phyloP scores from a whole-genome alignment of 805 yeast genomes.

The Vanderwaltozyma verrucispora region DNA sequence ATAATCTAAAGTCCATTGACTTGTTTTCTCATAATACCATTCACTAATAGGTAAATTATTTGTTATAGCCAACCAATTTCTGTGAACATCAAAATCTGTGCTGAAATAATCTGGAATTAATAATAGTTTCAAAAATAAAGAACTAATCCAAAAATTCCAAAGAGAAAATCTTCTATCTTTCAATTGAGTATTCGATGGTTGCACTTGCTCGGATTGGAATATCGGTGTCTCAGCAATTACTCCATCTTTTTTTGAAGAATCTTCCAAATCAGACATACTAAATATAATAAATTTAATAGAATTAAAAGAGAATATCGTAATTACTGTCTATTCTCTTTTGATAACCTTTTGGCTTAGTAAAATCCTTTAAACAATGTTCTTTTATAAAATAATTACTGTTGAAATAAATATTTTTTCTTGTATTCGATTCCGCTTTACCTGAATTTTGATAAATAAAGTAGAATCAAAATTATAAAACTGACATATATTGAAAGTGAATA shows the following conservation, averaged over 20 bases:
- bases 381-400: too few species aligned
- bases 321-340: too few species aligned
- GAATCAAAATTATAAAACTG: too few species aligned
- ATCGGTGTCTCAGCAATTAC: not conserved
- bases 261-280: too few species aligned
- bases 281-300: too few species aligned
- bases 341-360: too few species aligned
- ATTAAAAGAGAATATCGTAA: too few species aligned
- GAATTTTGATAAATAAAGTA: too few species aligned
- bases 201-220: not conserved
- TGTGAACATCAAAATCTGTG: slow-evolving; percentile 94
- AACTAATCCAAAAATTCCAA: slow-evolving; percentile 59
- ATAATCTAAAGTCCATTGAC: slow-evolving; percentile 92
- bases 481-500: too few species aligned
- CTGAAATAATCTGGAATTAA: slow-evolving; percentile 79
- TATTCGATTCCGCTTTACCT: too few species aligned
- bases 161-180: slow-evolving; percentile 34
- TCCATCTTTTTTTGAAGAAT: not conserved
- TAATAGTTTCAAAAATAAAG: slow-evolving; percentile 47
- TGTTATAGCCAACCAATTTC: slow-evolving; percentile 95
- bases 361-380: too few species aligned
- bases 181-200: not conserved
- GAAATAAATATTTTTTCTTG: too few species aligned
- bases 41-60: slow-evolving; percentile 55
- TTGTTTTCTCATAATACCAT: slow-evolving; percentile 76